Evolutionary conservation across 2,329 filamentous ascomycete genomes (phyloP), one percentile per base, ranked within the genome.

Genomic region (Trichophyton benhamiae): DNA sequence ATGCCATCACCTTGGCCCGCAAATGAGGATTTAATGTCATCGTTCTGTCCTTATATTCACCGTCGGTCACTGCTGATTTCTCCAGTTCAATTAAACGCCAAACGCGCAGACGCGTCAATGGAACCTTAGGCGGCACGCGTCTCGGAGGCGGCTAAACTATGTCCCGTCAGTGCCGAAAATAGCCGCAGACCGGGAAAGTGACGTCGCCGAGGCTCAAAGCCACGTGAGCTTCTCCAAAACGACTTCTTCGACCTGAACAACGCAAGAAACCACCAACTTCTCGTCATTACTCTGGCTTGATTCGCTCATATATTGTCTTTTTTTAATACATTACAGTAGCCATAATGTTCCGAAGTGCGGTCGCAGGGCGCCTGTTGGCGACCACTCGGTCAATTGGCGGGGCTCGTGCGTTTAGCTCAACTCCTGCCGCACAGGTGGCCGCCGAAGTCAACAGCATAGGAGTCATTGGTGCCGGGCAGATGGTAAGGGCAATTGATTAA

Each of bases 391-490:
- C 71, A 67, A 72, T 72, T 63, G 72, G 72, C 25, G 64, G 66
- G 60, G 64, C 66, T 60, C 74, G 87, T 68, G 76, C 74, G 69
- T 95, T 95, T 77, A 91, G 87, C 78, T 85, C 85, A 38, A 84
- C 82, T 44, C 75, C 84, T 52, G 77, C 79, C 53, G 79, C 81
- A 49, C 71, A 78, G 68, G 84, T 83, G 65, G 79, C 79, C 63
- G 84, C 86, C 61, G 84, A 91, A 70, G 86, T 99, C 64, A 95
- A 91, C 78, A 87, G 83, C 67, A 78, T 99, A 48, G 94, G 92
- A 70, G 92, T 99, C 58, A 82, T 99, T 70, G 94, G 94, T 66
- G 91, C 92, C 60, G 94, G 94, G 30, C 94, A 97, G 74, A 96
- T 97, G 91, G 91, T 95, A 49, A 57, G 22, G 15, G 15, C 5